Evolutionary conservation across 225 moss, liverwort and hornwort species (phyloP), one percentile per base, ranked within the genome.

Genomic region (Polytrichum commune): DNA sequence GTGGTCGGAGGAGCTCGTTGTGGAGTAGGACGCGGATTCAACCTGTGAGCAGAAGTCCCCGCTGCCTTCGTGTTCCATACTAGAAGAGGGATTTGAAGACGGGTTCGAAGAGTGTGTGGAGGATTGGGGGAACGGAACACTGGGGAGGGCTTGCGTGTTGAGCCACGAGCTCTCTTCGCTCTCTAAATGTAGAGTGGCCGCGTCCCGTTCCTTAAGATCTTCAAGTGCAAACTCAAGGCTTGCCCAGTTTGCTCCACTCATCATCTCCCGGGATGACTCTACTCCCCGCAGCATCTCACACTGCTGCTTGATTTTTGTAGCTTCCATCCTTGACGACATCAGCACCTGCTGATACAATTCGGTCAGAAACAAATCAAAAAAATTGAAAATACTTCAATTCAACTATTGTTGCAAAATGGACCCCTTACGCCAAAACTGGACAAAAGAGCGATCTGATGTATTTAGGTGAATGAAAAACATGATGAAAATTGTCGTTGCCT

Each of bases 21-120:
- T 28, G 27, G 71, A 76, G 1, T 38, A 27, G 20, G 76, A 56
- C 18, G 86, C 76, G 8, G 81, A 76, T 62, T 76, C 83, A 25
- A 69, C 69, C 19, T 71, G 76, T 19, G 78, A 68, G 67, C 73
- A 81, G 32, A 5, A 55, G 30, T 81, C 86, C 62, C 55, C 86
- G 22, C 81, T 79, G 32, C 78, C 67, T 76, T 60, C 69, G 65
- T 60, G 72, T 22, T 81, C 76, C 78, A 78, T 29, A 28, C 29
- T 53, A 46, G 65, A 29, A 53, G 25, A 56, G 32, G 75, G 53
- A 46, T 46, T 46, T 3, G 38, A 38, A 9, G 38, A 38, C 10
- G 46, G 46, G 46, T 46, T 46, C 13, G 46, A 46, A 46, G 46
- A 46, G 46, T 46, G 46, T 13, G 46, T 46, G 46, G 46, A 46